A percentile compares a stretch with the other conserved stretches of the same genome.
These are phyloP conservation scores for Ottelia alismoides DNA, from an alignment of 106 monocot species.

Conservation along the genomic window DNA sequence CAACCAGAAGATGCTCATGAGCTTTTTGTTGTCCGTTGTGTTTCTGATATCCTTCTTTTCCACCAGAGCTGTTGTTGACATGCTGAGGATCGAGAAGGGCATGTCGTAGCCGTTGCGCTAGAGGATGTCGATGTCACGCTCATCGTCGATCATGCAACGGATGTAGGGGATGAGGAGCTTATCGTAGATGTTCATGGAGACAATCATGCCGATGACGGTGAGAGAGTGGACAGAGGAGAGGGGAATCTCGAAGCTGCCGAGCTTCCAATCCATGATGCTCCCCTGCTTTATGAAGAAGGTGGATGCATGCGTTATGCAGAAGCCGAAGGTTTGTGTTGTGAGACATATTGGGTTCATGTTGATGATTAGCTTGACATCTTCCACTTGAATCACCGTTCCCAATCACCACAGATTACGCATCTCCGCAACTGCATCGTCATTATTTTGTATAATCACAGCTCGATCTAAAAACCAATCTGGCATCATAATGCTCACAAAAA, in stretches of 20 bases:
- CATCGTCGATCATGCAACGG: conserved; percentile 23
- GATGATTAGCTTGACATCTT: conserved; percentile 53
- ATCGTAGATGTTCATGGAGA: conserved; percentile 47
- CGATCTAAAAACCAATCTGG: conserved; percentile 53
- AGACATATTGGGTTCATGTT: conserved; percentile 59
- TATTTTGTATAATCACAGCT: conserved; percentile 13
- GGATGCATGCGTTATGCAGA: conserved; percentile 36
- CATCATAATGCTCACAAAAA: conserved; percentile 2
- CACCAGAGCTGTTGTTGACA: no score
- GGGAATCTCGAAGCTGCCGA: conserved; percentile 42
- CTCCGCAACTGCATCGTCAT: not conserved
- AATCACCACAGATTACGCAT: conserved; percentile 34
- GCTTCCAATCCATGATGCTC: conserved; percentile 37
- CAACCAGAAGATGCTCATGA: no score
- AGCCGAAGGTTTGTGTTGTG: conserved; percentile 33
- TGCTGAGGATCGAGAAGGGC: conserved; percentile 16
- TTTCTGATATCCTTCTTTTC: no score
- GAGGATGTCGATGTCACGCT: conserved; percentile 55
- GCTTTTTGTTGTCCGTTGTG: no score
- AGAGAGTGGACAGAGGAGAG: conserved; percentile 51
- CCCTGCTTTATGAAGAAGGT: conserved; percentile 91
- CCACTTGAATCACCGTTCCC: conserved; percentile 70
- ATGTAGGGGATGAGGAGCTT: conserved; percentile 53
- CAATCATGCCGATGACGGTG: conserved; percentile 47
- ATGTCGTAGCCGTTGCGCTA: conserved; percentile 64